These are phyloP conservation scores for Spiraea crenata DNA, from an alignment of 331 rosid genomes.

Conservation along the genomic window DNA sequence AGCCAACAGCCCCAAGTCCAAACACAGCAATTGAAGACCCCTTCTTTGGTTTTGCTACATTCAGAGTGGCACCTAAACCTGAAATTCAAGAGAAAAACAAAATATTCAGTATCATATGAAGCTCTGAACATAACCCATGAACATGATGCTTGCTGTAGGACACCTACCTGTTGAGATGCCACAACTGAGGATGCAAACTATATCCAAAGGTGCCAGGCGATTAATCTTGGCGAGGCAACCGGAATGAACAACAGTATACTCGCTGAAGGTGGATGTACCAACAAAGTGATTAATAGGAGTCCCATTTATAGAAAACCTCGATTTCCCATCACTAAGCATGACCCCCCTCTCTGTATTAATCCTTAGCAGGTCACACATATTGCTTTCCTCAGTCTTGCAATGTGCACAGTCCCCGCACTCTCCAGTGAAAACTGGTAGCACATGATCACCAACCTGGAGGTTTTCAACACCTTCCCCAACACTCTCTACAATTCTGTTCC, in stretches of 20 bases:
- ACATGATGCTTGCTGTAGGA: too few species aligned
- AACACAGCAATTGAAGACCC: conserved; percentile 35
- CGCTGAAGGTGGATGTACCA: conserved; percentile 41
- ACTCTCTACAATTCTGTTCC: conserved; percentile 39
- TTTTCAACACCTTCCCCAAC: conserved; percentile 34
- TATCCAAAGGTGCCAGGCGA: conserved; percentile 28
- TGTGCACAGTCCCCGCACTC: conserved; percentile 40
- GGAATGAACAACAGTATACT: conserved; percentile 37
- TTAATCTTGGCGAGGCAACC: conserved; percentile 35
- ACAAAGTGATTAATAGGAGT: conserved; percentile 33
- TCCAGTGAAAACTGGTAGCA: conserved; percentile 35
- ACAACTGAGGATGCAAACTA: conserved; percentile 41
- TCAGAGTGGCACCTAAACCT: conserved; percentile 40
- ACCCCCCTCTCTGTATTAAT: conserved; percentile 24
- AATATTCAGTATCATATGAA: too few species aligned
- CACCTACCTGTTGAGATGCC: conserved; percentile 40
- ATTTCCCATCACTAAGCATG: conserved; percentile 32
- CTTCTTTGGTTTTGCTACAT: conserved; percentile 37
- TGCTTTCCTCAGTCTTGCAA: conserved; percentile 40
- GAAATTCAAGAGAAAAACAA: not conserved
- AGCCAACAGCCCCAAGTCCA: conserved; percentile 47
- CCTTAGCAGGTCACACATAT: conserved; percentile 37
- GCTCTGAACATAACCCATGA: too few species aligned
- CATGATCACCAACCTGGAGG: conserved; percentile 34
- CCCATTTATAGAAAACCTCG: conserved; percentile 35